Base-by-base conservation (phyloP, 805 yeast genomes). In the Cyberlindnera mycetangii region DNA sequence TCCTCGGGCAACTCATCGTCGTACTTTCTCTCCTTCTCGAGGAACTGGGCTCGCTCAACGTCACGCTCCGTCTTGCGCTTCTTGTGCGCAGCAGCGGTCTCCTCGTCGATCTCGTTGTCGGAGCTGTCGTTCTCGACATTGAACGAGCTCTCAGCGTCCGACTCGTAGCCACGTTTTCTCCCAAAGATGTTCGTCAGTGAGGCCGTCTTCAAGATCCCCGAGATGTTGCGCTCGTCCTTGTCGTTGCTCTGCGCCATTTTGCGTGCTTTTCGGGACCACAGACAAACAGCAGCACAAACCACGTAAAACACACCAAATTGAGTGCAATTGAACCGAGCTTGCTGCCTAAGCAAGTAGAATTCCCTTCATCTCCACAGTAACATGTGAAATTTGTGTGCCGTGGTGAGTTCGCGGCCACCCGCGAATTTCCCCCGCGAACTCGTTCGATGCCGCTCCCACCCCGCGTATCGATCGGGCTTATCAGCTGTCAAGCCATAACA, bases 1-100 rank as follows among this genome's bases (percentile, higher is more conserved):
- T 85, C 80, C 41, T 73, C 84, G 2, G 89, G 93, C 32, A 87
- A 66, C 49, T 69, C 75, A 3, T 65, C 80, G 56, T 86, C 93
- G 48, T 75, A 76, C 53, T 75, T 72, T 44, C 68, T 68, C 59
- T 89, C 96, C 22, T 68, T 64, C 38, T 69, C 72, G 37, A 59
- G 52, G 39, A 65, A 62, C 25, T 50, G 18, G 5, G 55, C 60
- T 31, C 56, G 53, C 18, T 54, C 48, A 9, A 57, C 55, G 14
- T 59, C 62, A 14, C 47, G 36, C 15, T 54, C 59, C 3, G 59
- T 55, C 34, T 58, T 57, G 21, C 57, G 51, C 38, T 51, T 58
- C 44, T 58, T 58, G 18, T 32, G 42, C n/a, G 42, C 47, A 2
- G 33, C 39, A 9, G 30, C 33, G 10, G 24, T 18, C 9, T 46